phyloP scores from a whole-genome alignment of 78 protist genomes.

The Dictyostelium discoideum region DNA sequence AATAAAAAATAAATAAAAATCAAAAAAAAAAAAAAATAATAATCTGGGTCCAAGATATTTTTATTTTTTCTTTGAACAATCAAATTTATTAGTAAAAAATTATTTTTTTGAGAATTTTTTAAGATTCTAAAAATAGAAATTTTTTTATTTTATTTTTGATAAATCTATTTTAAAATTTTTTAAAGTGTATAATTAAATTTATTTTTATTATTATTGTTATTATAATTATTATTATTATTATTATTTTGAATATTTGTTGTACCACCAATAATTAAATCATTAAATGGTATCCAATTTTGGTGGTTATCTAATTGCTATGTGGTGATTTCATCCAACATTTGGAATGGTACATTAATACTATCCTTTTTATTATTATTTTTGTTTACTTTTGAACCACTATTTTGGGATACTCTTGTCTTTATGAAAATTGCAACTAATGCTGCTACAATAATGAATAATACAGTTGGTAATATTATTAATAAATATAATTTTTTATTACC shows the following conservation, averaged over 20 bases:
- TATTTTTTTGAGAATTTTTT: too few relatives aligned
- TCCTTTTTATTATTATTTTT: neutral
- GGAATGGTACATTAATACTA: neutral
- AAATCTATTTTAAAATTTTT: too few relatives aligned
- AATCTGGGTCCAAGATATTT: too few relatives aligned
- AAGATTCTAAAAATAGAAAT: too few relatives aligned
- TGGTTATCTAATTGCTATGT: neutral
- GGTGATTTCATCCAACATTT: neutral
- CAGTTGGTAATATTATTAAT: neutral
- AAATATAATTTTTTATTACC: neutral
- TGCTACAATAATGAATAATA: neutral
- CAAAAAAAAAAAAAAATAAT: too few relatives aligned
- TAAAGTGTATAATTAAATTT: neutral
- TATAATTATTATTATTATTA: too few relatives aligned
- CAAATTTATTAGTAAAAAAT: too few relatives aligned
- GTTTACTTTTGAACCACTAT: neutral
- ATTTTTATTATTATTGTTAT: too few relatives aligned
- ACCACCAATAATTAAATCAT: neutral
- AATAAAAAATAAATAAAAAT: too few relatives aligned
- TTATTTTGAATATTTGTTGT: neutral
- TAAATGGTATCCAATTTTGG: neutral
- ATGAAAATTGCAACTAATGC: neutral
- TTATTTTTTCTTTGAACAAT: too few relatives aligned
- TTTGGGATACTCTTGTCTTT: neutral
- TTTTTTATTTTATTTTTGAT: too few relatives aligned